phyloP scores from a whole-genome alignment of 1,284 basidiomycete species.

The Takashimella tepidaria region DNA sequence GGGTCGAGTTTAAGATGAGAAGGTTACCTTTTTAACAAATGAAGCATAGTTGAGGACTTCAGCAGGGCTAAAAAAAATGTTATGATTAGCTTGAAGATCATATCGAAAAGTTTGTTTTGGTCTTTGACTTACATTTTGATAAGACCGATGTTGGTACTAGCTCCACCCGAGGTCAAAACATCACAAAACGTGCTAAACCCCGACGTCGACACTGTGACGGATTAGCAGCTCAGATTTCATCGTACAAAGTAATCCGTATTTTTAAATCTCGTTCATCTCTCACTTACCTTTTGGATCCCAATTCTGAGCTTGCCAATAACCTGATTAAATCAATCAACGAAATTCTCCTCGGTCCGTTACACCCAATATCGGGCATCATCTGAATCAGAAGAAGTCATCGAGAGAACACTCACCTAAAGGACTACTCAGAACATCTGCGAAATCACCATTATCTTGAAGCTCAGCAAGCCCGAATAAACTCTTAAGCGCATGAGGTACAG shows the following conservation, averaged over 20 bases:
- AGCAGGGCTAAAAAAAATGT: conserved; percentile 29
- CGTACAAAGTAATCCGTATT: neutral
- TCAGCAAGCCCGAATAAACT: conserved; percentile 64
- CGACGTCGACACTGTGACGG: conserved; percentile 26
- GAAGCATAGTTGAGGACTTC: conserved; percentile 68
- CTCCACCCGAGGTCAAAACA: conserved; percentile 50
- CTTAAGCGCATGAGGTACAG: conserved; percentile 56
- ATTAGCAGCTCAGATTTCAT: neutral
- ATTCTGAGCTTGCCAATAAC: conserved; percentile 59
- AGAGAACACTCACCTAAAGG: conserved; percentile 25
- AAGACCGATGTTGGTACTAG: conserved; percentile 27
- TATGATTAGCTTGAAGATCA: too few species aligned
- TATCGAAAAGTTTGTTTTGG: conserved; percentile 8
- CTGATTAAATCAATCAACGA: conserved; percentile 20
- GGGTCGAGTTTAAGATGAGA: neutral
- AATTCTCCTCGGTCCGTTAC: too few species aligned
- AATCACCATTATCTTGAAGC: conserved; percentile 70
- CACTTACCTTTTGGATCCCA: conserved; percentile 63
- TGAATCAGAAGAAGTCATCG: conserved; percentile 3
- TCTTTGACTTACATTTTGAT: conserved; percentile 49
- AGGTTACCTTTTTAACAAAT: conserved; percentile 63
- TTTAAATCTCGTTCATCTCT: conserved; percentile 34
- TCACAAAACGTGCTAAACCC: conserved; percentile 57
- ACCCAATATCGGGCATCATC: neutral
- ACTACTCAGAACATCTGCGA: conserved; percentile 60